Evolutionary conservation across 106 monocot genomes (phyloP).

Genomic region (Acanthochlamys bracteata): DNA sequence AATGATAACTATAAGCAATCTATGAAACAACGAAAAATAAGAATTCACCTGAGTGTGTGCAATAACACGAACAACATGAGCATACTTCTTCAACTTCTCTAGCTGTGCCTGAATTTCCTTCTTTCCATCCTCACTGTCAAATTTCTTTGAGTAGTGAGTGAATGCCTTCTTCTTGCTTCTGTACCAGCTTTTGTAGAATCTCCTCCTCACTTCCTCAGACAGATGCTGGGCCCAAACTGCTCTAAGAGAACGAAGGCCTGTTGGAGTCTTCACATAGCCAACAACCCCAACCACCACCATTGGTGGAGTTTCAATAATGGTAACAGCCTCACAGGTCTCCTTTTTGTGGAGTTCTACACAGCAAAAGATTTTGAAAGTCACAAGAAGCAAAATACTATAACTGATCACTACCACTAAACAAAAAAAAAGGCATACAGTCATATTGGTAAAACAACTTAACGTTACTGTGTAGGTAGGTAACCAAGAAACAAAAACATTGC

Average conservation of each 20-base stretch:
- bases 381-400: too few relatives aligned
- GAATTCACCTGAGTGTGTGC: too few relatives aligned
- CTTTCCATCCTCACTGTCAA: too few relatives aligned
- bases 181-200: slow-evolving; percentile 61
- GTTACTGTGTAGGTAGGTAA: too few relatives aligned
- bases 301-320: slow-evolving; percentile 71
- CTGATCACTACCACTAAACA: too few relatives aligned
- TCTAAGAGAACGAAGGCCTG: slow-evolving; percentile 68
- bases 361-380: background rate
- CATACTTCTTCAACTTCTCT: slow-evolving; percentile 1
- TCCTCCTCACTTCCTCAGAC: slow-evolving; percentile 73
- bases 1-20: too few relatives aligned
- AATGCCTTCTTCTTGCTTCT: too few relatives aligned
- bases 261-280: slow-evolving; percentile 83
- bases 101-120: background rate
- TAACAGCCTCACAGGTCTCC: slow-evolving; percentile 92
- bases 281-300: slow-evolving; percentile 87
- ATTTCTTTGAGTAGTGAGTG: too few relatives aligned
- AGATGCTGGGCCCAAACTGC: slow-evolving; percentile 91
- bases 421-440: too few relatives aligned
- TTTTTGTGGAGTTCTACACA: slow-evolving; percentile 81
- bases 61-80: background rate
- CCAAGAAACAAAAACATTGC: too few relatives aligned
- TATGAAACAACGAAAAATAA: too few relatives aligned
- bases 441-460: too few relatives aligned